Base-by-base conservation (phyloP, 2,329 filamentous ascomycete genomes). In the Alternaria ventricosa region DNA sequence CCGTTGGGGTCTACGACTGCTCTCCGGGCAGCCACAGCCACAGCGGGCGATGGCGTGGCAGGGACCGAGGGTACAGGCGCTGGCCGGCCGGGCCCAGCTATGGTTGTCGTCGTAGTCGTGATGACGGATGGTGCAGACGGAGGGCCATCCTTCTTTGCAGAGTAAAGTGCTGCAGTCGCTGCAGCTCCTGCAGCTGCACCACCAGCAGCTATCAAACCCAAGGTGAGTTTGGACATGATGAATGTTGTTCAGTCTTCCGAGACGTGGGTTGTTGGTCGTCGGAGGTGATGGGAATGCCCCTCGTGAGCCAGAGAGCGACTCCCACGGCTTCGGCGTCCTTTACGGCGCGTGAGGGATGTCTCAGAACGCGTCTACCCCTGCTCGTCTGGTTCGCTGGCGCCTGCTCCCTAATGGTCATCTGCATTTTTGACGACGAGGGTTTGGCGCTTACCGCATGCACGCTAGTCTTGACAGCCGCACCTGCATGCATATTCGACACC, bases 171-270 rank as follows among this genome's bases (percentile, higher is more conserved):
- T 58, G 83, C 84, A 45, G 83, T 85, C 33, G 81, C 81, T 70
- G 82, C 83, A 63, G 84, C 83, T 45, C 84, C 84, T 13, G 82
- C 79, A 25, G 81, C 83, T 33, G 84, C 84, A 61, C 82, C 78
- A 49, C 82, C 81, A 43, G 82, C 84, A 18, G 83, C 84, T 54
- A 85, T 81, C 63, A 85, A 75, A 22, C 82, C 84, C 59, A 85
- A 74, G 15, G 83, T 85, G 69, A 83, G 77, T 71, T 86, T 86
- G 15, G 83, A 85, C 84, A 86, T 86, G 67, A 65, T 66, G 64
- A 45, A 54, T 46, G 12, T 28, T 33, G 30, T 60, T 60, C 13
- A n/a, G 28, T 49, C 44, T 49, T 49, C 44, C 18, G 43, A 45
- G 33, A 49, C 45, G 55, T 43, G 61, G 51, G 28, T 53, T 53